phyloP scores from a whole-genome alignment of 2,329 filamentous ascomycete genomes.

The Epichloe bromicola region DNA sequence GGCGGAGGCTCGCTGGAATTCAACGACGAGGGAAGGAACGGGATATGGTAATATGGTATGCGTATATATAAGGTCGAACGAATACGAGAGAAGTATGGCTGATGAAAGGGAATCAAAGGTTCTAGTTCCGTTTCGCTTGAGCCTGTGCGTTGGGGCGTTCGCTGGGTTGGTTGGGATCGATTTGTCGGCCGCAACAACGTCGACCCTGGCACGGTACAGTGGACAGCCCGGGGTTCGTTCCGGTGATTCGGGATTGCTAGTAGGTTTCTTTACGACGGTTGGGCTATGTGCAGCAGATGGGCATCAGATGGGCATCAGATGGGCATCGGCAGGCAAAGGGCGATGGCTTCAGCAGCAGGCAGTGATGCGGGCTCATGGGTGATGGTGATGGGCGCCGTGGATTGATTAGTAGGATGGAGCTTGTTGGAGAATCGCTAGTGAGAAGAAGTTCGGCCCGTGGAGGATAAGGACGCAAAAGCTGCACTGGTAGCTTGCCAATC shows the following conservation, averaged over 20 bases:
- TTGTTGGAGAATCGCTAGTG: not conserved
- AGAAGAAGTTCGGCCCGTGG: too few species aligned
- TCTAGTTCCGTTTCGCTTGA: not conserved
- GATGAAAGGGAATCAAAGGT: not conserved
- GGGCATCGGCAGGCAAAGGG: not conserved
- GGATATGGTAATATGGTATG: not conserved
- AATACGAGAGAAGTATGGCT: not conserved
- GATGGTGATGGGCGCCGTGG: not conserved
- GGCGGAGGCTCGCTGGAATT: slow-evolving; percentile 16
- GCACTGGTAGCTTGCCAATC: too few species aligned
- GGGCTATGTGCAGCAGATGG: not conserved
- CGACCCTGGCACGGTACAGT: not conserved
- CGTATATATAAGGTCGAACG: not conserved
- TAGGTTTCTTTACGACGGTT: not conserved
- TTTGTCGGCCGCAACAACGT: not conserved
- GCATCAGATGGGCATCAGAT: not conserved
- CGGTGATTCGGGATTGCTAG: not conserved
- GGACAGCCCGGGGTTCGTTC: not conserved
- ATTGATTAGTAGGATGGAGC: not conserved
- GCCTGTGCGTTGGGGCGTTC: slow-evolving; percentile 1
- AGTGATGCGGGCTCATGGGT: not conserved
- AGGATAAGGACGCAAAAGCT: too few species aligned
- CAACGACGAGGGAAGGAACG: slow-evolving; percentile 7
- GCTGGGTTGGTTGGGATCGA: slow-evolving; percentile 1
- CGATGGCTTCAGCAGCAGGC: not conserved